These are phyloP conservation scores for Exophiala sideris DNA, from an alignment of 2,329 filamentous ascomycete genomes.

Conservation along the genomic window DNA sequence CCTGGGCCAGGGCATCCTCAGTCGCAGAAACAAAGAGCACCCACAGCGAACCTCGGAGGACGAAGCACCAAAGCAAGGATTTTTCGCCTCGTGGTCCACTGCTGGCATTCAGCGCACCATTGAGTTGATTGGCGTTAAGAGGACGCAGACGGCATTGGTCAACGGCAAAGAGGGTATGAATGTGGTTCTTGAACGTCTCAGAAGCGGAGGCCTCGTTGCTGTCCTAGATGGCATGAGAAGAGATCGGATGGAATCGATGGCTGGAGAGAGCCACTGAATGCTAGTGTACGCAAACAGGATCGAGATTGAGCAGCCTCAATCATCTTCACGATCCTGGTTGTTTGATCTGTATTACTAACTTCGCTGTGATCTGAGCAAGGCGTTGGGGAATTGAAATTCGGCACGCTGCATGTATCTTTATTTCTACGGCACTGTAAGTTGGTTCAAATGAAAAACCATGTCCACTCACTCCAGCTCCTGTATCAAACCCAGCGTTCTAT, in stretches of 20 bases:
- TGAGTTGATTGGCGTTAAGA: slow-evolving; percentile 59
- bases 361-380: slow-evolving; percentile 21
- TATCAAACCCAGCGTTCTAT: neutral
- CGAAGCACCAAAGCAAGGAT: slow-evolving; percentile 52
- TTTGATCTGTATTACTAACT: slow-evolving; percentile 17
- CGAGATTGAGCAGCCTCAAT: slow-evolving; percentile 19
- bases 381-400: slow-evolving; percentile 15
- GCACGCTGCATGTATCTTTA: neutral
- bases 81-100: slow-evolving; percentile 59
- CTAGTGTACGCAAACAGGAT: slow-evolving; percentile 9
- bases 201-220: slow-evolving; percentile 63
- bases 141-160: slow-evolving; percentile 58
- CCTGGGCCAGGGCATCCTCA: slow-evolving; percentile 56
- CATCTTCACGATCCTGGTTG: neutral
- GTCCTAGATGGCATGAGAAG: slow-evolving; percentile 69
- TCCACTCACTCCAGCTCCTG: slow-evolving; percentile 4
- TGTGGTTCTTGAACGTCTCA: slow-evolving; percentile 60
- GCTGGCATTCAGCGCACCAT: slow-evolving; percentile 61
- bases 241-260: slow-evolving; percentile 49
- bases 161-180: slow-evolving; percentile 67
- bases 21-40: slow-evolving; percentile 38
- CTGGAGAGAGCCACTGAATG: slow-evolving; percentile 38
- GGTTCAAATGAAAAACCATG: neutral
- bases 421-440: neutral
- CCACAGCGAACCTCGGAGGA: slow-evolving; percentile 45